These are phyloP conservation scores for Xylariaceae sp. DNA, from an alignment of 2,329 filamentous ascomycete species.

Conservation along the genomic window DNA sequence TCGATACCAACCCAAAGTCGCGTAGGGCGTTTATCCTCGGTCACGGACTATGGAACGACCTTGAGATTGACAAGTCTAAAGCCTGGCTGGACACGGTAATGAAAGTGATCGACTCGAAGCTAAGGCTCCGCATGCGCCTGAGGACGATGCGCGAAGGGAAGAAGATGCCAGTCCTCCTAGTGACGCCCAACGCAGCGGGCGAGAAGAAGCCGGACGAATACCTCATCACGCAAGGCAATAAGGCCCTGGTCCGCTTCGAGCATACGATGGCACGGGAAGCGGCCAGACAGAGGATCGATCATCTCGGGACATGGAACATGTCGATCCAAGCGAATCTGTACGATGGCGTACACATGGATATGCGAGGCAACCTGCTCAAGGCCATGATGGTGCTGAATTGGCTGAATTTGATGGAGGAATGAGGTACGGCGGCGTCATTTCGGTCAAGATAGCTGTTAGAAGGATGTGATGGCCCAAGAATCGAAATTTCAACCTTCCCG, in stretches of 20 bases:
- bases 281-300: conserved; percentile 48
- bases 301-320: conserved; percentile 59
- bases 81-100: conserved; percentile 50
- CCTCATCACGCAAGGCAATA: conserved; percentile 54
- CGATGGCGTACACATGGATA: conserved; percentile 56
- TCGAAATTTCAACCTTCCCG: neutral
- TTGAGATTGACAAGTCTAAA: conserved; percentile 49
- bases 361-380: conserved; percentile 55
- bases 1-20: conserved; percentile 41
- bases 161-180: conserved; percentile 41
- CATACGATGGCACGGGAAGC: conserved; percentile 46
- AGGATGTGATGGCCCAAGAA: neutral
- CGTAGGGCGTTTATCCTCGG: conserved; percentile 53
- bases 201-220: conserved; percentile 54
- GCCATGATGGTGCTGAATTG: conserved; percentile 58
- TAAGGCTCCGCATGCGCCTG: conserved; percentile 28
- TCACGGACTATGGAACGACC: conserved; percentile 56
- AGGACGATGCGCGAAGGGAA: conserved; percentile 13
- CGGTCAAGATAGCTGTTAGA: no score
- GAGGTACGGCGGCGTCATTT: conserved; percentile 5
- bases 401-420: conserved; percentile 46
- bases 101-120: conserved; percentile 38
- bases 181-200: conserved; percentile 55
- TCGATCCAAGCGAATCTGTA: conserved; percentile 55
- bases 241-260: conserved; percentile 54